Conservation (phyloP, 768 basidiomycete genomes). For the Lactarius trivialis region DNA sequence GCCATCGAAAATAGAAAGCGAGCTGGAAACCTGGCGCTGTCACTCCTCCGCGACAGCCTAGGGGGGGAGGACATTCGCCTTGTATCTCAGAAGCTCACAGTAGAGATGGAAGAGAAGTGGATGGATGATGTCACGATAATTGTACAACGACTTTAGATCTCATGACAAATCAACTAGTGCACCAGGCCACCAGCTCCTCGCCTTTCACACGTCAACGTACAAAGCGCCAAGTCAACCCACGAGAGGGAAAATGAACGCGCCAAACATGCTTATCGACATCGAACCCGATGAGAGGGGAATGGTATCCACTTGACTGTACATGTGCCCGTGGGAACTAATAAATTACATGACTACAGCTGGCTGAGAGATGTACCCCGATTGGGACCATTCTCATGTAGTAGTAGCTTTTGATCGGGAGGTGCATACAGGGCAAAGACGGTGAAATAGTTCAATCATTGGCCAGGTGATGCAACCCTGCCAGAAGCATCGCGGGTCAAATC, state of each 20-base stretch:
- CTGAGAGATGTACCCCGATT: slow-evolving; percentile 7
- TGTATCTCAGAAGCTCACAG: slow-evolving; percentile 40
- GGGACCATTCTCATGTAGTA: slow-evolving; percentile 21
- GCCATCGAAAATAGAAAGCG: slow-evolving; percentile 23
- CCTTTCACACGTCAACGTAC: slow-evolving; percentile 12
- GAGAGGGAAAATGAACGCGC: slow-evolving; percentile 11
- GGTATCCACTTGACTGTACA: slow-evolving; percentile 20
- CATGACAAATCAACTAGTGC: background rate
- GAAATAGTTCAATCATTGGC: slow-evolving; percentile 68
- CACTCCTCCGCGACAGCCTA: slow-evolving; percentile 37
- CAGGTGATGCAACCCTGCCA: slow-evolving; percentile 59
- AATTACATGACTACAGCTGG: slow-evolving; percentile 13
- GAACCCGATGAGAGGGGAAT: slow-evolving; percentile 19
- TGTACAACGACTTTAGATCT: slow-evolving; percentile 33
- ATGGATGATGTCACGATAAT: slow-evolving; percentile 45
- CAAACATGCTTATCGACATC: slow-evolving; percentile 14
- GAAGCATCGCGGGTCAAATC: slow-evolving; percentile 2
- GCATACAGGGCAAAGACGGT: slow-evolving; percentile 52
- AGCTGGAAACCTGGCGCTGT: slow-evolving; percentile 34
- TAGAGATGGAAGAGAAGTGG: slow-evolving; percentile 47
- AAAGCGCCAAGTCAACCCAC: background rate
- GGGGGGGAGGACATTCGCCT: slow-evolving; percentile 37
- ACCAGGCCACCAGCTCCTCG: too few species aligned
- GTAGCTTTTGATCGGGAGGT: slow-evolving; percentile 36
- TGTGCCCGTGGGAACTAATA: slow-evolving; percentile 20